Base-by-base conservation (phyloP, 768 basidiomycete species). In the Boletus patriciae region DNA sequence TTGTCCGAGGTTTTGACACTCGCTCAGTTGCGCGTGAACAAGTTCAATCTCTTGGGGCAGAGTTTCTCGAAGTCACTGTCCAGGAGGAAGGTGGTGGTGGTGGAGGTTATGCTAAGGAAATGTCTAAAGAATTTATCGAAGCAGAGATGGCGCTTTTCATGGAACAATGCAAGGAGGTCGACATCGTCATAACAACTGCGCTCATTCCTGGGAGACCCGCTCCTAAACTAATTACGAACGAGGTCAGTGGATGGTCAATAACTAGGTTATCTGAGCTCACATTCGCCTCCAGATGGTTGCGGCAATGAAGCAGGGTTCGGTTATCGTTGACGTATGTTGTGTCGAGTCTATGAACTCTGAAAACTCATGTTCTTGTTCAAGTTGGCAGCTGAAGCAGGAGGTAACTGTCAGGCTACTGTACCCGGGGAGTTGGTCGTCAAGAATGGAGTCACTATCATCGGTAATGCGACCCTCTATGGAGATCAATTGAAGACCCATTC, bases 221-320 rank as follows among this genome's bases (percentile, higher is more conserved):
- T 3, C 92, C 92, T 0, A 94, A 86, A 68, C 70, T 94, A 43
- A 92, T 94, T 66, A 90, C 86, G 6, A 78, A 85, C 59, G 87
- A 90, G 68, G 78, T 73, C 25, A 40, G 71, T 59, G 16, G 31
- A 46, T 31, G 5, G 16, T 27, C 13, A 43, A 34, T 18, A 10
- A 25, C 31, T 10, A 4, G 37, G n/a, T 9, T 21, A 31, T 47
- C 38, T 16, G 15, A 33, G 31, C 49, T 71, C 37, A 70, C 29
- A 31, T 21, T 42, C 38, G 3, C 54, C 31, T 56, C 10, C 51
- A 80, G 77, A 93, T 94, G 88, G 80, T 94, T 15, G 82, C 85
- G 40, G 88, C 85, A n/a, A 93, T 94, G 92, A 93, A 90, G 63
- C 90, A 90, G 74, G 92, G 92, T 25, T 94, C 92, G 6, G 85